Base-by-base conservation (phyloP, 2,329 filamentous ascomycete genomes). In the Cladosporium sp. region DNA sequence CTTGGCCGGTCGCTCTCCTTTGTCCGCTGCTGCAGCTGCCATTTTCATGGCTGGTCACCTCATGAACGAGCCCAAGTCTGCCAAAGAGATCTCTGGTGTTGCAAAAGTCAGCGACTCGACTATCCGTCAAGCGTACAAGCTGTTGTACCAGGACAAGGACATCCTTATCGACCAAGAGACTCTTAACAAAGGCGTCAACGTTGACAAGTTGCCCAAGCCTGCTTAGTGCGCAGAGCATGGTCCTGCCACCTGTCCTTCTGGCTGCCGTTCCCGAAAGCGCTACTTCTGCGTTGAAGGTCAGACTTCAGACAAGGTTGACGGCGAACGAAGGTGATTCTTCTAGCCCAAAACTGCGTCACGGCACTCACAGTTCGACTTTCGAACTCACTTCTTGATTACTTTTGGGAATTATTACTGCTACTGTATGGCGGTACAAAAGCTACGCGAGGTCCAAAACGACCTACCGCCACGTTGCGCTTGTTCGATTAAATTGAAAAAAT, bases 1-100 rank as follows among this genome's bases (percentile, higher is more conserved):
- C 49, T 79, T 97, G 53, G 91, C 92, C 30, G 93, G 93, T 57
- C 88, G 93, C 53, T 97, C 92, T 51, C 93, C 93, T 16, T 77
- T 98, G 42, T 96, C 92, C 1, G 89, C 94, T 54, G 92, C 94
- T 6, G 92, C 91, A 15, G 91, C 93, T 27, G 95, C 90, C 68
- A 96, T 98, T 68, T 98, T 93, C 76, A 93, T 97, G 83, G 87
- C 92, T 3, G 90, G 88, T 25, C 83, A 92, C 63, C 78, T 97
- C 32, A 85, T 95, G 73, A 87, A 85, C 50, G 81, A 93, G 58
- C 76, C 82, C 16, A 87, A 86, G 62, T 76, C 81, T 6, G 86
- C 89, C n/a, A 91, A 91, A 68, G 86, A 94, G 54, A 96, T 98
- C 60, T 87, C 89, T 4, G 69, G 72, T 19, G 85, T 93, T 15